Evolutionary conservation across 2,329 filamentous ascomycete species (phyloP), one percentile per base, ranked within the genome.

Genomic region (Xylaria multiplex): DNA sequence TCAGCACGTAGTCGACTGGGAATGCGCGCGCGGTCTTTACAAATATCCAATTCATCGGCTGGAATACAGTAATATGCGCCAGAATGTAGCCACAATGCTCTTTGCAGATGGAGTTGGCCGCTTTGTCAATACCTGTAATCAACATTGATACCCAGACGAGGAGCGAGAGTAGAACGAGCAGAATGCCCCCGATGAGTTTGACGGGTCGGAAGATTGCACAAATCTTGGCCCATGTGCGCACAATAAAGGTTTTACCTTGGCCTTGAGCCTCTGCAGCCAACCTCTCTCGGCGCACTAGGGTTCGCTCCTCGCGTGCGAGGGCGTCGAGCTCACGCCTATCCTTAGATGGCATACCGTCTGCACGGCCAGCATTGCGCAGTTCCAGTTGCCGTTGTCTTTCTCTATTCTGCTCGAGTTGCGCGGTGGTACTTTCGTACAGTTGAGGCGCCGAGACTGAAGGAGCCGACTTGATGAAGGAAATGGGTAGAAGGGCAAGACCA

Each of bases 71-170:
- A 78, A 96, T 91, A 75, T 84, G 86, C 49, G 90, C 93, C 4
- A 99, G 85, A 56, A 98, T 92, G 80, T 97, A 99, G 68, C 96
- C 96, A 77, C 96, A 99, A 73, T 88, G 90, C 65, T 89, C 84
- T 78, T 96, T 95, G 86, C 96, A 99, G 69, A 96, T 83, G 3
- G 94, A 97, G 82, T 98, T 97, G 79, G 91, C 94, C 42, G 93
- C 93, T 82, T 98, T 98, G 86, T 99, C 96, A 75, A 98, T 93
- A 71, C 90, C 91, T 0, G 95, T 98, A 76, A 98, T 91, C 72
- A 98, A 86, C 93, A 99, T 98, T 13, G 93, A 97, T 8, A 91
- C 86, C 86, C 93, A 97, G 71, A 96, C 86, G 48, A 97, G 71
- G 14, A 97, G 79, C 0, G 92, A 85, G 24, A 97, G 77, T 1